Percentiles rank a stretch among this genome's conserved stretches.
Evolutionary conservation across 306 rosid genomes (phyloP).

Genomic region (Rosa multiflora): DNA sequence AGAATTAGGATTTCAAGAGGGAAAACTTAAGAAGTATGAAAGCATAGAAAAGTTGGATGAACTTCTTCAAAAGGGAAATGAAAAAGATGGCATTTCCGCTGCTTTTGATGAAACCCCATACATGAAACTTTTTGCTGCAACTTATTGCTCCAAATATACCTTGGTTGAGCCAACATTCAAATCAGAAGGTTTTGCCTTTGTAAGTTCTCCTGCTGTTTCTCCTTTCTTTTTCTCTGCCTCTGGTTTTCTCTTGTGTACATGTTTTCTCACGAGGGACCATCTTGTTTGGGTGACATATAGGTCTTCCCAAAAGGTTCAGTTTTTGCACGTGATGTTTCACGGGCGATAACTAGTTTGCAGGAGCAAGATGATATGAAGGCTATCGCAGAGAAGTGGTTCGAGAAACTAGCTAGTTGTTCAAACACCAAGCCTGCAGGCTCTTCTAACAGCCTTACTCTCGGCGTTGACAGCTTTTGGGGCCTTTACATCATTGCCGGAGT

Average conservation of each 20-base stretch:
- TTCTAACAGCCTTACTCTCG: slow-evolving; percentile 32
- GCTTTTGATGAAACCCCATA: slow-evolving; percentile 65
- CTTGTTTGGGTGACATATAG: neutral
- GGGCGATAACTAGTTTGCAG: slow-evolving; percentile 27
- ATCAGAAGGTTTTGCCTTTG: slow-evolving; percentile 63
- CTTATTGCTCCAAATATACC: slow-evolving; percentile 45
- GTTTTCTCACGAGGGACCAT: neutral
- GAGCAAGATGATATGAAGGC: slow-evolving; percentile 45
- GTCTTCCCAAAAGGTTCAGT: slow-evolving; percentile 3
- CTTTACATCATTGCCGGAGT: slow-evolving; percentile 44
- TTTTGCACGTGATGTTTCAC: neutral
- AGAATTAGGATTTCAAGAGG: slow-evolving; percentile 31
- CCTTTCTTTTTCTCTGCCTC: neutral
- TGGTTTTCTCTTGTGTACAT: neutral
- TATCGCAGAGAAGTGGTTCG: slow-evolving; percentile 46
- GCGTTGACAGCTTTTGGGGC: slow-evolving; percentile 58
- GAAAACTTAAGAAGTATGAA: slow-evolving; percentile 21
- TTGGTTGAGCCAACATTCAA: slow-evolving; percentile 45
- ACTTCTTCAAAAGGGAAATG: slow-evolving; percentile 27
- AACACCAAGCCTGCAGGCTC: slow-evolving; percentile 16
- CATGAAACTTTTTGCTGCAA: slow-evolving; percentile 39
- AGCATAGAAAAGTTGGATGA: slow-evolving; percentile 34
- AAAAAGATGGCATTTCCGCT: slow-evolving; percentile 51
- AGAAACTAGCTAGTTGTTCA: slow-evolving; percentile 11
- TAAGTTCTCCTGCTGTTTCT: slow-evolving; percentile 28